Percentiles rank a stretch among this genome's conserved stretches.
Conservation (phyloP, 352 stramenopile species). For the Pythium monospermum region DNA sequence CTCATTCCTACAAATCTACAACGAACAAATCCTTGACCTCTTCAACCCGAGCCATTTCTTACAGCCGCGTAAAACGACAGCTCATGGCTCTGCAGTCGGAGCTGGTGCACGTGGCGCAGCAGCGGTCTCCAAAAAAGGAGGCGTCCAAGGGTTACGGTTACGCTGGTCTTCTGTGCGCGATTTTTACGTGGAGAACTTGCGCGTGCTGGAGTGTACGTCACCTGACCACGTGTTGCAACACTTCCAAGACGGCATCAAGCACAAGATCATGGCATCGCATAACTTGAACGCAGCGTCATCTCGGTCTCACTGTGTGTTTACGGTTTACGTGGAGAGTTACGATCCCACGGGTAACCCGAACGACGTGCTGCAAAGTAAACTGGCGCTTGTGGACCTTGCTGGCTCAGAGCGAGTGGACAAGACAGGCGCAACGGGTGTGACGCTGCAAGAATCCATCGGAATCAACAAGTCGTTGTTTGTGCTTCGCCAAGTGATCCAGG, state of each 20-base stretch:
- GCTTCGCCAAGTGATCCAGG: slow-evolving; percentile 51
- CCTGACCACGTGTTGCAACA: slow-evolving; percentile 37
- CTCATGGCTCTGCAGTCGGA: background rate
- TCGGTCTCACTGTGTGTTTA: slow-evolving; percentile 52
- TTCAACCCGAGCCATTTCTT: slow-evolving; percentile 41
- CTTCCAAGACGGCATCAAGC: slow-evolving; percentile 51
- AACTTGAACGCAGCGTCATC: slow-evolving; percentile 50
- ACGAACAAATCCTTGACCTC: slow-evolving; percentile 44
- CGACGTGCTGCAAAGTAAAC: slow-evolving; percentile 41
- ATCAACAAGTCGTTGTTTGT: slow-evolving; percentile 71
- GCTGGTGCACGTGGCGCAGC: background rate
- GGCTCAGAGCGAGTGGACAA: slow-evolving; percentile 58
- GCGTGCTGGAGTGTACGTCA: slow-evolving; percentile 33
- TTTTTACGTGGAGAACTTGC: slow-evolving; percentile 62
- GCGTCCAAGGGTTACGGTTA: slow-evolving; percentile 28
- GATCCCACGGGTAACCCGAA: slow-evolving; percentile 25
- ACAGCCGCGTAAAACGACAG: slow-evolving; percentile 2
- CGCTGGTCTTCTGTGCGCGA: slow-evolving; percentile 42
- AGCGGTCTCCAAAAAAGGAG: background rate
- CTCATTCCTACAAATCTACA: slow-evolving; percentile 45
- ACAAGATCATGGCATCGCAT: slow-evolving; percentile 62
- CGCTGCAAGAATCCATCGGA: slow-evolving; percentile 48
- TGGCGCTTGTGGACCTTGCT: slow-evolving; percentile 59
- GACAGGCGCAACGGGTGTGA: slow-evolving; percentile 46
- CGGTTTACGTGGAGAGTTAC: slow-evolving; percentile 49